Base-by-base conservation (phyloP, 2,329 filamentous ascomycete species). In the Cadophora malorum region DNA sequence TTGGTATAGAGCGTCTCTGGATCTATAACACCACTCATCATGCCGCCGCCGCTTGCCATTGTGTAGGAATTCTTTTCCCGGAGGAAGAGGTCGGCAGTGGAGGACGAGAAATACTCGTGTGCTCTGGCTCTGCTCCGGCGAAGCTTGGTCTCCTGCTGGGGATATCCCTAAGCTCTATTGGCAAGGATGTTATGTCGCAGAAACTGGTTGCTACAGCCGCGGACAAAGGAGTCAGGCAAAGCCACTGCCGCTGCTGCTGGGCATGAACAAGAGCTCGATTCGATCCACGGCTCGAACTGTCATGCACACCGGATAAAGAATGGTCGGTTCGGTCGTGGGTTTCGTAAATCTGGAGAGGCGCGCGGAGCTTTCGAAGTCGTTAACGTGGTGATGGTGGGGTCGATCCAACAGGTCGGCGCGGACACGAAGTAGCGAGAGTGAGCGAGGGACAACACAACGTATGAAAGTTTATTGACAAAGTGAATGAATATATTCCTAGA, bases 1-100 rank as follows among this genome's bases (percentile, higher is more conserved):
- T 97, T 97, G 70, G 93, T 96, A 80, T 97, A 99, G 64, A 98
- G 86, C 70, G 90, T 88, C 81, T 96, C 94, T 3, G 96, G 96
- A 81, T 98, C 95, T 65, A 92, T 85, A 41, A 84, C 82, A 66
- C 84, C 84, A 74, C 83, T 82, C 79, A 76, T 78, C 69, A 73
- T 75, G 23, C 70, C 73, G 61, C 66, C 72, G 68, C 71, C 73
- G 67, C 76, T 73, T 66, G 75, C 73, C 76, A 78, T 77, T 28
- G 60, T 74, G 65, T 35, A 52, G 58, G 52, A 53, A 21, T 66
- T 64, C 31, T 61, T 41, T 52, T 64, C 28, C 35, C 55, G 35
- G 49, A 50, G 45, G 58, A 41, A 55, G 60, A 49, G 45, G 45
- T n/a, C 19, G 45, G 45, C 45, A 21, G 28, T 25, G 5, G 23